Evolutionary conservation across 1,284 basidiomycete genomes (phyloP).

Genomic region (Ceratobasidium sp.): DNA sequence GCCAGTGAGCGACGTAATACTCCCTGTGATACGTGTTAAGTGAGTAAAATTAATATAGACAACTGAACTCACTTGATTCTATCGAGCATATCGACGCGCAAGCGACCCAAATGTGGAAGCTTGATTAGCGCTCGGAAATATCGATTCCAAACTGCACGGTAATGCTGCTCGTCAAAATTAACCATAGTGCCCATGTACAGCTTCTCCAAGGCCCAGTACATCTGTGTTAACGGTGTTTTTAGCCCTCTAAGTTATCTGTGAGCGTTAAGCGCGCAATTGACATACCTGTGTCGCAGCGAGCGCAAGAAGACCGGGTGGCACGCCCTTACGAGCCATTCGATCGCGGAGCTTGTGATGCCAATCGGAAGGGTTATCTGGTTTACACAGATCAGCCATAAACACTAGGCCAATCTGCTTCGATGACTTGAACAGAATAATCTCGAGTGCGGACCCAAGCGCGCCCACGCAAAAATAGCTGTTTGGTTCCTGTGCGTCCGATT

Average conservation of each 20-base stretch:
- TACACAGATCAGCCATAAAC: background rate
- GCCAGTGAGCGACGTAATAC: conserved; percentile 9
- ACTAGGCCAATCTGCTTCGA: background rate
- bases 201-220: conserved; percentile 3
- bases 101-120: conserved; percentile 1
- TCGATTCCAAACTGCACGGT: background rate
- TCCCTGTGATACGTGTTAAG: background rate
- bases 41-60: background rate
- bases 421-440: conserved; percentile 10
- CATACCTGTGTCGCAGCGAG: conserved; percentile 1
- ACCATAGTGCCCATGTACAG: background rate
- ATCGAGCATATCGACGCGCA: conserved; percentile 3
- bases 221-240: background rate
- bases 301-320: background rate
- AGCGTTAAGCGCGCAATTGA: background rate
- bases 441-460: background rate
- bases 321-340: background rate
- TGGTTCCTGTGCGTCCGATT: background rate
- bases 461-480: background rate
- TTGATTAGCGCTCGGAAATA: background rate
- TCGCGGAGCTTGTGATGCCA: conserved; percentile 10
- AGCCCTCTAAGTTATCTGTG: background rate
- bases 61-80: conserved; percentile 1
- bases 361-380: background rate
- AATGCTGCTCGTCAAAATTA: background rate